These are phyloP conservation scores for Beauveria scarabaeidicola DNA, from an alignment of 2,329 filamentous ascomycete genomes.

Conservation along the genomic window DNA sequence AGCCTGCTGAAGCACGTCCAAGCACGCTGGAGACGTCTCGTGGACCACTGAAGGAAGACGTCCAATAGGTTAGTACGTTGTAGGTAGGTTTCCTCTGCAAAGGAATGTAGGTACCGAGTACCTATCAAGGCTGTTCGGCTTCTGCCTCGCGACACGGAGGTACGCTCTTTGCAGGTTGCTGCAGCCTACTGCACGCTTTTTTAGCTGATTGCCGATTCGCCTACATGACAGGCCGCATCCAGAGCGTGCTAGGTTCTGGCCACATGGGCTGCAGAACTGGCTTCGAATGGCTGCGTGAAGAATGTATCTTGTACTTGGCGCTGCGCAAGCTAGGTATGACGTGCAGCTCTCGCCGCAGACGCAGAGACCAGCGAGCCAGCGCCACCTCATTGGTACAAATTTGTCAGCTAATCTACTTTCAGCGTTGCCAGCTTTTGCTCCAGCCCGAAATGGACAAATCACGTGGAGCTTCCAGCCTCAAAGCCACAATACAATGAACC, in stretches of 20 bases:
- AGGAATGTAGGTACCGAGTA: neutral
- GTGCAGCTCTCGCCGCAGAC: neutral
- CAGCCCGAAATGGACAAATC: neutral
- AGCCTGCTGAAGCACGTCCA: neutral
- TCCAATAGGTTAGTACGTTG: too few relatives aligned
- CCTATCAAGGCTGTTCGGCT: neutral
- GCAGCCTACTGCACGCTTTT: neutral
- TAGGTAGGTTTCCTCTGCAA: too few relatives aligned
- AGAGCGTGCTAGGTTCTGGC: neutral
- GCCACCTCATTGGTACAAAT: neutral
- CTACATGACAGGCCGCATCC: neutral
- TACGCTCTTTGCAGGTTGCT: neutral
- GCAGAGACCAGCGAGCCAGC: neutral
- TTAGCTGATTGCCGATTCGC: neutral
- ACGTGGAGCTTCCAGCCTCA: constrained; percentile 4
- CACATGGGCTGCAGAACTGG: neutral
- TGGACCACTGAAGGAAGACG: neutral
- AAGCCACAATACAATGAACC: neutral
- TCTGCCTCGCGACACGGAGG: too few relatives aligned
- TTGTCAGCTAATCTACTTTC: neutral
- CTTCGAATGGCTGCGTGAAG: neutral
- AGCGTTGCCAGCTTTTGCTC: neutral
- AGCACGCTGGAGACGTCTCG: constrained; percentile 1
- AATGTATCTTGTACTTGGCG: neutral
- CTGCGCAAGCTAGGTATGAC: neutral